Base-by-base conservation (phyloP, 2,329 filamentous ascomycete species). In the Colletotrichum lentis region DNA sequence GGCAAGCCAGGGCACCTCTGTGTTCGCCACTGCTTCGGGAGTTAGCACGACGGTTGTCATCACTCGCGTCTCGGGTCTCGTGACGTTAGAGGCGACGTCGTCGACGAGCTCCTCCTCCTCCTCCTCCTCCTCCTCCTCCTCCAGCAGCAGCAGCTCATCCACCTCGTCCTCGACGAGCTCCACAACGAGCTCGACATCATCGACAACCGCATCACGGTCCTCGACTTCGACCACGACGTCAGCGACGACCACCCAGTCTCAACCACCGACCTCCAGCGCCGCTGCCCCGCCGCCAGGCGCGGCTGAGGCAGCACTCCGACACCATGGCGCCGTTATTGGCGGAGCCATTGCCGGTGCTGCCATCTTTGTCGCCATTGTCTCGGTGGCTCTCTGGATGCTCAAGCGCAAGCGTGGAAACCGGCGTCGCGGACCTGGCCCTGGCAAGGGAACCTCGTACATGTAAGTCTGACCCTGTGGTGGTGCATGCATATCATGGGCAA, bases 301-400 rank as follows among this genome's bases (percentile, higher is more conserved):
- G 69, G 74, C 44, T 62, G 66, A 20, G 73, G 78, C 47, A 77
- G 77, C n/a, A 81, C 80, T 0, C 2, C 50, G 50, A 8, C 66
- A 49, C 11, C 58, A 69, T 37, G 84, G 83, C 1, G 83, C 83
- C 46, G 86, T 88, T 41, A 80, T 88, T 3, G 86, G 86, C 31
- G 86, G 84, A 14, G 81, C 80, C 18, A 79, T 88, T 47, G 82
- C 83, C n/a, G 84, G 83, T 18, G 77, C 85, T 0, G 84, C 82
- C 5, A 79, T 79, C 3, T 69, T 86, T 1, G 75, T 81, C 10
- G 78, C 80, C 7, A 69, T 86, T 7, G 69, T 80, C 6, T 80
- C 80, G 0, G 70, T 86, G 0, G 75, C 73, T 22, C 73, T 84
- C 58, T 85, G 80, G 71, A 76, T 84, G 58, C 76, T 81, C 73